Evolutionary conservation across 805 yeast species (phyloP).

Genomic region (Wickerhamiella kurtzmanii): DNA sequence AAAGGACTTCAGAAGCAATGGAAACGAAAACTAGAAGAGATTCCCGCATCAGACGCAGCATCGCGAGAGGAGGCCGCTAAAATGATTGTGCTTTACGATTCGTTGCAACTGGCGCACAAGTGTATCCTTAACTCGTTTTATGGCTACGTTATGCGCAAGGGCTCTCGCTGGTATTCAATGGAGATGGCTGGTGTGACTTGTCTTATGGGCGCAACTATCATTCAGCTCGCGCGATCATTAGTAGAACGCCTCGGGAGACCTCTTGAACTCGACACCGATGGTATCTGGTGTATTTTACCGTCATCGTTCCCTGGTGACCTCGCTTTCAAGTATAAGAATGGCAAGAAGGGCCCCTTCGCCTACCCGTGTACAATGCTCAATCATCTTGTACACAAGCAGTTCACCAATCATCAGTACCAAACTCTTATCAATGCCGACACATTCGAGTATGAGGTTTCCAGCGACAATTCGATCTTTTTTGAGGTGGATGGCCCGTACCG

Average conservation of each 20-base stretch:
- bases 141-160: slow-evolving; percentile 98
- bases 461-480: slow-evolving; percentile 90
- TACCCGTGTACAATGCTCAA: slow-evolving; percentile 96
- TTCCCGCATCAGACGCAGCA: slow-evolving; percentile 40
- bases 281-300: slow-evolving; percentile 98
- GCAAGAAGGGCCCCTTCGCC: slow-evolving; percentile 62
- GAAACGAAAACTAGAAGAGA: slow-evolving; percentile 63
- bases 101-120: slow-evolving; percentile 91
- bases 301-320: slow-evolving; percentile 84
- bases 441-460: slow-evolving; percentile 57
- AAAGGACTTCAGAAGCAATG: slow-evolving; percentile 87
- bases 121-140: slow-evolving; percentile 92
- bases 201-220: slow-evolving; percentile 92
- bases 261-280: slow-evolving; percentile 93
- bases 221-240: slow-evolving; percentile 87
- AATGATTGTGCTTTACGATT: slow-evolving; percentile 87
- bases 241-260: slow-evolving; percentile 94
- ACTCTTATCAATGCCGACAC: slow-evolving; percentile 55
- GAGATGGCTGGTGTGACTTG: slow-evolving; percentile 99
- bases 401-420: slow-evolving; percentile 92
- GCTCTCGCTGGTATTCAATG: slow-evolving; percentile 98
- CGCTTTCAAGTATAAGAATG: slow-evolving; percentile 55
- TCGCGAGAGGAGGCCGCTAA: slow-evolving; percentile 81
- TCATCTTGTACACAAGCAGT: slow-evolving; percentile 76
- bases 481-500: slow-evolving; percentile 98